These are phyloP conservation scores for Pichia californica DNA, from an alignment of 805 yeast genomes.

Conservation along the genomic window DNA sequence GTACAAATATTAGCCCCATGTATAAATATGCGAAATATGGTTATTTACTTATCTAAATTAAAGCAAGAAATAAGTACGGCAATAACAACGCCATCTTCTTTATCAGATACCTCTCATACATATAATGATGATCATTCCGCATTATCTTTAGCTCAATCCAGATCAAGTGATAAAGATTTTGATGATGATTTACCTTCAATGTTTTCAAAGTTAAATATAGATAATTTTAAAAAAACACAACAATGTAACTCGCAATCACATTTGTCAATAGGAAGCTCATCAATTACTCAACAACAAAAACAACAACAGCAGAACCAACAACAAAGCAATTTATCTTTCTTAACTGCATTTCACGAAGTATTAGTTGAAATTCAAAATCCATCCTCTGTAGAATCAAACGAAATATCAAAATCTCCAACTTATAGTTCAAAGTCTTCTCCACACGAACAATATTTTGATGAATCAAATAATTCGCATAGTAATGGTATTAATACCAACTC, in stretches of 20 bases:
- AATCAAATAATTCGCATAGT: constrained; percentile 6
- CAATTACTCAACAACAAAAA: too few species aligned
- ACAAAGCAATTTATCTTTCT: constrained; percentile 20
- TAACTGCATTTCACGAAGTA: constrained; percentile 33
- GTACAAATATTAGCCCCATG: constrained; percentile 28
- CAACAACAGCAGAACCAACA: not conserved
- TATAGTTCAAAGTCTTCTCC: constrained; percentile 1
- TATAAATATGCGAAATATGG: constrained; percentile 28
- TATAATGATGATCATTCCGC: not conserved
- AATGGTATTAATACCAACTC: not conserved
- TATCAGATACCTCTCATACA: not conserved
- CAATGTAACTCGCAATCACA: not conserved
- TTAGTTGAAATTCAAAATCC: constrained; percentile 23
- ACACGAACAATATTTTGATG: constrained; percentile 11
- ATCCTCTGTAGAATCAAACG: constrained; percentile 7
- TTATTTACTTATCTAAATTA: constrained; percentile 10
- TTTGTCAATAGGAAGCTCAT: too few species aligned
- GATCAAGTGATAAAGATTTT: not conserved
- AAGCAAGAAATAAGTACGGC: constrained; percentile 7
- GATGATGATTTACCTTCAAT: constrained; percentile 9
- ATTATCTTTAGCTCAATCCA: too few species aligned
- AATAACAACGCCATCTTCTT: not conserved
- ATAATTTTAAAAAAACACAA: not conserved
- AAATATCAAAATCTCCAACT: not conserved
- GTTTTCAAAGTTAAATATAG: constrained; percentile 3